Evolutionary conservation across 2,329 filamentous ascomycete species (phyloP).

Genomic region (Paecilomyces fulvus): DNA sequence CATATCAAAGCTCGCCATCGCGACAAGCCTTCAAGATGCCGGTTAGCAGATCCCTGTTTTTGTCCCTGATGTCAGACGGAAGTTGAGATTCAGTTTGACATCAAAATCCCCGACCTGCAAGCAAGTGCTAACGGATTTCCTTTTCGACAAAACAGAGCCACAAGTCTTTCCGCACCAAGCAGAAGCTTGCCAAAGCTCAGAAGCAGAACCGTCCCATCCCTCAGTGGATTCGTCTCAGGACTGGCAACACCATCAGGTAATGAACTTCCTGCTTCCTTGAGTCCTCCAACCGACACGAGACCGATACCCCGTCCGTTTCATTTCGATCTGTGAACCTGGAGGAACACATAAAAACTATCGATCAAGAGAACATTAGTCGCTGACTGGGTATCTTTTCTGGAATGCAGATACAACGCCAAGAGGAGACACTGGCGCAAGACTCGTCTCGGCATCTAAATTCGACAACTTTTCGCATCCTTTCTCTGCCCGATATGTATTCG

Average conservation of each 20-base stretch:
- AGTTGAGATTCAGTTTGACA: conserved; percentile 2
- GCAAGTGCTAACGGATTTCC: background rate
- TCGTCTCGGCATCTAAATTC: conserved; percentile 87
- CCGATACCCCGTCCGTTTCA: background rate
- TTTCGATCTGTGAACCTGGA: background rate
- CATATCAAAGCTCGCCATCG: conserved; percentile 32
- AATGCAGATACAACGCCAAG: conserved; percentile 95
- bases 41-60: conserved; percentile 31
- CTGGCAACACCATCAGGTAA: conserved; percentile 99
- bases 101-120: background rate
- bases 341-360: background rate
- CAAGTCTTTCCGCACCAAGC: conserved; percentile 99
- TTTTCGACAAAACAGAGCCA: conserved; percentile 60
- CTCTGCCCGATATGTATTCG: conserved; percentile 17
- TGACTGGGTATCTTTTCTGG: background rate
- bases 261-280: conserved; percentile 25
- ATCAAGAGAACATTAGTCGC: background rate
- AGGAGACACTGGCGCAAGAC: conserved; percentile 99
- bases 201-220: conserved; percentile 99
- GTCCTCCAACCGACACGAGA: background rate
- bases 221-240: conserved; percentile 98
- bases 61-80: background rate
- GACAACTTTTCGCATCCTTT: conserved; percentile 18
- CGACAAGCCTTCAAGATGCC: conserved; percentile 47
- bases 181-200: conserved; percentile 99